Evolutionary conservation across 257 asterid species (phyloP), one percentile per base, ranked within the genome.

Genomic region (Solanum piurae): DNA sequence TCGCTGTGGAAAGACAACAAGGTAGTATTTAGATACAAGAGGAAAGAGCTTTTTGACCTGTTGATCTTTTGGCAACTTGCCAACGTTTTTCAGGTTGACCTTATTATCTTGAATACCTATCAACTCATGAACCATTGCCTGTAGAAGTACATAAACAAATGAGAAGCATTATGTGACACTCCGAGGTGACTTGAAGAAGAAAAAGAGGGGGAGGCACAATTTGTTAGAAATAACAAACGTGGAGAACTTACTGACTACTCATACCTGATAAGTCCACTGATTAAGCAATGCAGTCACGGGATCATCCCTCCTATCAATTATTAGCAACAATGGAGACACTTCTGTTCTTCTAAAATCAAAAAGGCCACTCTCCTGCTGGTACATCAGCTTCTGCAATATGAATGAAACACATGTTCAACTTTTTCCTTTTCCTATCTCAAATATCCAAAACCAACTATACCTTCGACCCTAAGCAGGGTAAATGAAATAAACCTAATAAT

Each of bases 181-280:
- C 11, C 2, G 40, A 82, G 42, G 44, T 49, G 4, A 82, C 69
- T 29, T 18, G 18, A 80, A 80, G 68, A 80, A 7, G 85, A 80
- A 46, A 1, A 80, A 9, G 69, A 52, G 69, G 20, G 12, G 85
- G 44, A 9, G 20, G 12, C 86, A 82, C 21, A 64, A 20, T 10
- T 49, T 40, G n/a, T 60, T 86, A 12, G 37, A n/a, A 82, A 88
- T 38, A 44, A 46, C 62, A 88, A 79, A 55, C 42, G 33, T 60
- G 62, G 44, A 82, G 69, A 82, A 18, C 71, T 49, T 82, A 82
- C 71, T 49, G 44, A 82, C 46, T 49, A 82, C 31, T 12, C 44
- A 64, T 90, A 96, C 99, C 99, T 97, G 99, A 93, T 95, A 97
- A 25, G 99, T 95, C 99, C 99, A 97, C 86, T 95, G 99, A 90